Conservation (phyloP, 129 eudicot species). For the Centrapalus pauciflorus region DNA sequence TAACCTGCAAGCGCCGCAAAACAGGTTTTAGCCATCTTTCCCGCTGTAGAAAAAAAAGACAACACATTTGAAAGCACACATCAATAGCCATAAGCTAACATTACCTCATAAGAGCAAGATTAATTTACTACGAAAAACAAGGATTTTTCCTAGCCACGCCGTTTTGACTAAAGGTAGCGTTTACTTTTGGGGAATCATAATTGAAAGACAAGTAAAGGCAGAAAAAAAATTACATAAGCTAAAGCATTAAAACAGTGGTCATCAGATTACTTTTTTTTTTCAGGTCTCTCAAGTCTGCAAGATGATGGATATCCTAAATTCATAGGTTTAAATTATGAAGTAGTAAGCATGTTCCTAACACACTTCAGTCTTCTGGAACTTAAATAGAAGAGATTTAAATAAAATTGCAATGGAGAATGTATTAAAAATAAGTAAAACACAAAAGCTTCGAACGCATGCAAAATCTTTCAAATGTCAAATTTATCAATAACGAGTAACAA, state of each 20-base stretch:
- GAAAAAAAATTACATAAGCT: no score
- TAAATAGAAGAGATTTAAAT: background rate
- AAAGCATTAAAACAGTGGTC: background rate
- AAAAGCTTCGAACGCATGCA: background rate
- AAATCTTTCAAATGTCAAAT: background rate
- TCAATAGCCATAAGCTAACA: background rate
- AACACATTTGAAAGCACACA: conserved; percentile 7
- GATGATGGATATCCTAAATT: background rate
- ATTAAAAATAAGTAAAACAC: background rate
- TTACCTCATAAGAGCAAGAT: background rate
- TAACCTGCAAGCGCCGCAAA: conserved; percentile 91
- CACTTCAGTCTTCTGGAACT: background rate
- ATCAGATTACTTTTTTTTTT: background rate
- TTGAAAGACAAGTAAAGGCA: background rate
- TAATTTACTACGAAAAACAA: conserved; percentile 6
- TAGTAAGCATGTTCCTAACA: background rate
- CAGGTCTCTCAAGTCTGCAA: background rate
- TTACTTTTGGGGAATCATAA: background rate
- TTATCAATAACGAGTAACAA: no score
- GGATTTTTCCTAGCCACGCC: background rate
- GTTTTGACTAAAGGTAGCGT: background rate
- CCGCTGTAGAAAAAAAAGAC: conserved; percentile 46
- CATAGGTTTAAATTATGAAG: background rate
- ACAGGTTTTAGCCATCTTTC: conserved; percentile 86
- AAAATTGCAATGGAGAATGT: background rate